Conservation (phyloP, 1,139 yeast species). For the Taphrina sp. region DNA sequence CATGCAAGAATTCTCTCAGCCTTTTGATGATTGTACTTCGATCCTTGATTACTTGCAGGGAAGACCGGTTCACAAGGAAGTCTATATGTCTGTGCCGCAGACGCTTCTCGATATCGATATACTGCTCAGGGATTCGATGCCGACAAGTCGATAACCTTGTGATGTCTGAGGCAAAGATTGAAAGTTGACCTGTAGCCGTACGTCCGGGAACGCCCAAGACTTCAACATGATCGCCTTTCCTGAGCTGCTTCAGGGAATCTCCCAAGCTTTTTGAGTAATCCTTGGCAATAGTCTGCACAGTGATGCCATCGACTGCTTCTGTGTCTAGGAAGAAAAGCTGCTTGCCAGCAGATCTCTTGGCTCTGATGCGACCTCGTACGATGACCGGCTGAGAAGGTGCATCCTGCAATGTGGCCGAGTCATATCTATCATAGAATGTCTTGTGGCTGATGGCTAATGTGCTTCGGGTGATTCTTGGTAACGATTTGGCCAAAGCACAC, state of each 20-base stretch:
- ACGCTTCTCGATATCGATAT: conserved; percentile 56
- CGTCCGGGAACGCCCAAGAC: conserved; percentile 68
- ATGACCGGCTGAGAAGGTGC: background rate
- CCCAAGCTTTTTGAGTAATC: background rate
- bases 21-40: conserved; percentile 56
- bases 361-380: conserved; percentile 8
- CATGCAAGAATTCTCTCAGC: conserved; percentile 58
- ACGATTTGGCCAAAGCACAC: background rate
- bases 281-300: conserved; percentile 1
- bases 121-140: conserved; percentile 65
- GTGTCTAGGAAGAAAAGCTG: conserved; percentile 12
- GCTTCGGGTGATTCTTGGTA: conserved; percentile 5
- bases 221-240: conserved; percentile 69
- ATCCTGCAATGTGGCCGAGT: background rate
- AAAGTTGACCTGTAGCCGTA: conserved; percentile 75
- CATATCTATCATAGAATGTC: background rate
- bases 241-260: conserved; percentile 42
- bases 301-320: background rate
- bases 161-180: conserved; percentile 59
- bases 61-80: conserved; percentile 59
- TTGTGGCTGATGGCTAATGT: conserved; percentile 1
- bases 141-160: conserved; percentile 65
- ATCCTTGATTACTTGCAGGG: conserved; percentile 54
- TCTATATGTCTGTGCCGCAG: conserved; percentile 71
- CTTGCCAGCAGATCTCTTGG: conserved; percentile 12